Conservation (phyloP, 768 basidiomycete species). For the Agaricus sinodeliciosus region DNA sequence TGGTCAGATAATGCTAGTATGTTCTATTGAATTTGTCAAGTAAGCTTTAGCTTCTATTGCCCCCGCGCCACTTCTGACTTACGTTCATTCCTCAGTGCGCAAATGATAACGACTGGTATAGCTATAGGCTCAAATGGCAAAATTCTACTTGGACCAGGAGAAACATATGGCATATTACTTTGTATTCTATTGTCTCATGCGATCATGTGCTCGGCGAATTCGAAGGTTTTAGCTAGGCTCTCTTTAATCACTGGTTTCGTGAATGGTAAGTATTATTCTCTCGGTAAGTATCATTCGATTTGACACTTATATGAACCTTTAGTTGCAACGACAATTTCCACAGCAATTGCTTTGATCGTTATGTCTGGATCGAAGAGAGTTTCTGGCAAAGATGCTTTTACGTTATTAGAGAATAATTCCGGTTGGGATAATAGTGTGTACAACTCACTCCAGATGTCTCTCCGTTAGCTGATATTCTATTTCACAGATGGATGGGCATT, state of each 20-base stretch:
- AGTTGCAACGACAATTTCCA: slow-evolving; percentile 55
- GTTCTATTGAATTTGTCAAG: slow-evolving; percentile 58
- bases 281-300: neutral
- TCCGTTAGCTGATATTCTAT: neutral
- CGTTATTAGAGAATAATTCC: slow-evolving; percentile 53
- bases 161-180: slow-evolving; percentile 52
- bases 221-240: slow-evolving; percentile 46
- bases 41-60: neutral
- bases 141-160: slow-evolving; percentile 35
- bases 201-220: slow-evolving; percentile 52
- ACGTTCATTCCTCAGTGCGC: slow-evolving; percentile 26
- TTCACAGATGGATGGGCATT: slow-evolving; percentile 54
- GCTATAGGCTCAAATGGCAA: slow-evolving; percentile 46
- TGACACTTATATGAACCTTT: neutral
- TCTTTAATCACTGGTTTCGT: slow-evolving; percentile 51
- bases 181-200: slow-evolving; percentile 50
- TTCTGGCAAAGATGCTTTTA: slow-evolving; percentile 52
- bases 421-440: slow-evolving; percentile 48
- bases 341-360: slow-evolving; percentile 45
- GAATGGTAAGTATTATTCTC: slow-evolving; percentile 32
- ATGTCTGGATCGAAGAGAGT: slow-evolving; percentile 40
- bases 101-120: slow-evolving; percentile 60
- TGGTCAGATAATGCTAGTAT: slow-evolving; percentile 45
- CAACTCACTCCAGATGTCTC: neutral
- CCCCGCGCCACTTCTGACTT: too few species aligned